phyloP scores from a whole-genome alignment of 352 stramenopile species.

The Hyphochytrium catenoides region DNA sequence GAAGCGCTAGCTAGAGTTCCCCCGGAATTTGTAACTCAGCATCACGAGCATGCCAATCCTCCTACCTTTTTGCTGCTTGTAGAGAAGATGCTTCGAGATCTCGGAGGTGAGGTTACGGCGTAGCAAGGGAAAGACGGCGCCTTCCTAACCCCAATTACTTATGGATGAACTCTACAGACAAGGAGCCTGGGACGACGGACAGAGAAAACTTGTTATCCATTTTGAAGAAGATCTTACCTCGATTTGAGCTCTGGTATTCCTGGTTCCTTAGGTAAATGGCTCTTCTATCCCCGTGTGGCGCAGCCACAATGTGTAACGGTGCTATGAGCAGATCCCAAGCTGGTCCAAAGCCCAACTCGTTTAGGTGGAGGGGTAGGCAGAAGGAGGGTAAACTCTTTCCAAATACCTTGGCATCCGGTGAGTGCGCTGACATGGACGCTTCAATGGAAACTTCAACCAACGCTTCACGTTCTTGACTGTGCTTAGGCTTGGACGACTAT shows the following conservation, averaged over 20 bases:
- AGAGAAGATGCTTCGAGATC: slow-evolving; percentile 32
- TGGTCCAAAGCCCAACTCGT: slow-evolving; percentile 17
- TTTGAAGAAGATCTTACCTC: slow-evolving; percentile 27
- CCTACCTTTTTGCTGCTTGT: slow-evolving; percentile 61
- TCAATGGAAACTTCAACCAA: too few relatives aligned
- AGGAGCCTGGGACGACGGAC: neutral
- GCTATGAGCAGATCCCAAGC: too few relatives aligned
- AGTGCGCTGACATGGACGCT: too few relatives aligned
- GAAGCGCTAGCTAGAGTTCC: slow-evolving; percentile 50
- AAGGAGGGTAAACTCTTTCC: slow-evolving; percentile 42
- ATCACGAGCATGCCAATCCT: slow-evolving; percentile 70
- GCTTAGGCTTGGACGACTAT: slow-evolving; percentile 80
- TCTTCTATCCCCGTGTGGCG: too few relatives aligned
- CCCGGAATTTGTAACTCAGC: slow-evolving; percentile 64
- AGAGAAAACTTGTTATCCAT: neutral
- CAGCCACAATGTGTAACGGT: too few relatives aligned
- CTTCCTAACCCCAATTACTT: too few relatives aligned
- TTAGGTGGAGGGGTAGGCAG: slow-evolving; percentile 52
- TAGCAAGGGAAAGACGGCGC: neutral
- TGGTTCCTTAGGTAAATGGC: slow-evolving; percentile 41
- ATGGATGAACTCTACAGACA: neutral
- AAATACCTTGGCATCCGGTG: slow-evolving; percentile 72
- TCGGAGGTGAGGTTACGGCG: slow-evolving; percentile 8
- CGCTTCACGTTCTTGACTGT: too few relatives aligned
- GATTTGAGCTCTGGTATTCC: slow-evolving; percentile 38